These are phyloP conservation scores for Rhizopogon vulgaris DNA, from an alignment of 768 basidiomycete genomes.

Conservation along the genomic window DNA sequence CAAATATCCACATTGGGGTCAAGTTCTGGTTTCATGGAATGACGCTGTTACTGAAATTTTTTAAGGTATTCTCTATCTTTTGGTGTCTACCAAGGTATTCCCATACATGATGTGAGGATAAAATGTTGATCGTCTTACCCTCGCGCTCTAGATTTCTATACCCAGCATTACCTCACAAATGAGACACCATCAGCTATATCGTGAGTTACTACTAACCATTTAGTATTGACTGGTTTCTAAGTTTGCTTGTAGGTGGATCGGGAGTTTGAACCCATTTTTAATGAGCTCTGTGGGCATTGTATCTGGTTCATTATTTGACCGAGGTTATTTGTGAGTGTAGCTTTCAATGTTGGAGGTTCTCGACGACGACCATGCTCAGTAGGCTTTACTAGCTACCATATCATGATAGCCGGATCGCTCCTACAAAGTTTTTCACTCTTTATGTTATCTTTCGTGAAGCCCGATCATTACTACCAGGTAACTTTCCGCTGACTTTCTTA, in stretches of 20 bases:
- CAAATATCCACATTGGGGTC: conserved; percentile 28
- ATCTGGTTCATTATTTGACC: conserved; percentile 42
- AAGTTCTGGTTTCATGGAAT: not conserved
- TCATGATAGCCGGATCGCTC: conserved; percentile 12
- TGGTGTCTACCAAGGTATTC: conserved; percentile 35
- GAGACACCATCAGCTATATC: conserved; percentile 30
- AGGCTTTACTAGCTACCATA: conserved; percentile 1
- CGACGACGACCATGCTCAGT: not conserved
- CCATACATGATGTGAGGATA: not conserved
- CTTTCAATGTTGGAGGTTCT: too few species aligned
- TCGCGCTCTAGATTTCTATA: conserved; percentile 35
- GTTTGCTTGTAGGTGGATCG: conserved; percentile 32
- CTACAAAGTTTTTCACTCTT: conserved; percentile 22
- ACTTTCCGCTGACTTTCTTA: conserved; percentile 3
- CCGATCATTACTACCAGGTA: conserved; percentile 38
- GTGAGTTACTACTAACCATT: conserved; percentile 23
- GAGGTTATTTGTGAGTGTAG: conserved; percentile 49
- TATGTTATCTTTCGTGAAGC: conserved; percentile 38
- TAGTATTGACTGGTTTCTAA: too few species aligned
- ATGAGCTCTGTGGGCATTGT: conserved; percentile 31
- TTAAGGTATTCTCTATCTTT: conserved; percentile 28
- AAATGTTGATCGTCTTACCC: not conserved
- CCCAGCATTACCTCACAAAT: conserved; percentile 27
- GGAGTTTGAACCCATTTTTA: conserved; percentile 39
- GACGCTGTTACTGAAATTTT: not conserved